These are phyloP conservation scores for Elaeis oleifera DNA, from an alignment of 202 grass and related monocot genomes.

Conservation along the genomic window DNA sequence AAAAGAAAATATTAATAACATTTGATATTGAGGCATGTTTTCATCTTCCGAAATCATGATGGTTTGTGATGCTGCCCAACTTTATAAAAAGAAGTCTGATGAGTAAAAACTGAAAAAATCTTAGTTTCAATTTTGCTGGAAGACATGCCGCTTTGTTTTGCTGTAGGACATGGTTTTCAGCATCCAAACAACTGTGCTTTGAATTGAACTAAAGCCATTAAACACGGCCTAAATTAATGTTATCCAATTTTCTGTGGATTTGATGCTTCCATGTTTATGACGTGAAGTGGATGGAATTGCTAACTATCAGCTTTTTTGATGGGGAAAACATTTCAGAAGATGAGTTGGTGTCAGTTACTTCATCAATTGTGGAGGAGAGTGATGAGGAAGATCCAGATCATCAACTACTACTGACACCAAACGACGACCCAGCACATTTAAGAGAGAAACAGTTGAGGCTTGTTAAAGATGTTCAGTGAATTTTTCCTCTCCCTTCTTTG, in stretches of 20 bases:
- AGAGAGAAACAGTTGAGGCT: slow-evolving; percentile 39
- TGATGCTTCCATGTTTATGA: neutral
- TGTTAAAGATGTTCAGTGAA: slow-evolving; percentile 39
- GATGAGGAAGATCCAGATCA: slow-evolving; percentile 54
- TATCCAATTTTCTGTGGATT: neutral
- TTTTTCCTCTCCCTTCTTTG: neutral
- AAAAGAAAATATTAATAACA: too few species aligned
- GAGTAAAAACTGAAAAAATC: too few species aligned
- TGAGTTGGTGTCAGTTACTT: slow-evolving; percentile 49
- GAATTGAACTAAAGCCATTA: neutral
- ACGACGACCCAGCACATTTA: slow-evolving; percentile 18
- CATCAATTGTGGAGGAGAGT: slow-evolving; percentile 42
- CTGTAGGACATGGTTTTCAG: too few species aligned
- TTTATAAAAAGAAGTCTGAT: too few species aligned
- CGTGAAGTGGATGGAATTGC: neutral
- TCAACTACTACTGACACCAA: slow-evolving; percentile 28
- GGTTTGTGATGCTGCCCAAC: too few species aligned
- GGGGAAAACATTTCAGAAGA: slow-evolving; percentile 43
- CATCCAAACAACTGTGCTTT: too few species aligned
- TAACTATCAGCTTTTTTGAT: neutral
- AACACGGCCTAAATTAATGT: neutral
- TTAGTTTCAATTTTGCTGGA: too few species aligned
- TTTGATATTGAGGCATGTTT: too few species aligned
- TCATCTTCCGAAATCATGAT: too few species aligned
- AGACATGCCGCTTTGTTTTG: too few species aligned